Conservation (phyloP, 768 basidiomycete species). For the Lentinula aciculospora region DNA sequence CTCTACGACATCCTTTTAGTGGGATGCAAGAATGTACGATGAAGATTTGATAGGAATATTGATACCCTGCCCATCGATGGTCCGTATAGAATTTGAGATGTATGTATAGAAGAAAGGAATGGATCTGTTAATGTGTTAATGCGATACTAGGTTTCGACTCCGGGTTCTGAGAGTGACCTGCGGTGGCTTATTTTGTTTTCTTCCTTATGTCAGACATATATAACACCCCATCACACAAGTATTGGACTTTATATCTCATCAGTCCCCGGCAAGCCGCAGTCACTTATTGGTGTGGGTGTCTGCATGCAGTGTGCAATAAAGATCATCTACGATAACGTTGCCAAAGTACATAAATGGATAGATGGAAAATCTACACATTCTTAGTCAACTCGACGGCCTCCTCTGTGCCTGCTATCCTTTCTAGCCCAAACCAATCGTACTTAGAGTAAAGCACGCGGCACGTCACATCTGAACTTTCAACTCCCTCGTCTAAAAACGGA, state of each 20-base stretch:
- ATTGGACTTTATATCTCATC: no score
- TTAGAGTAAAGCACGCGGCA: conserved; percentile 78
- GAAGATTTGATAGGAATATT: not conserved
- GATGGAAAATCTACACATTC: conserved; percentile 7
- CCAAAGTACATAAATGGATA: not conserved
- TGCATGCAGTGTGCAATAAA: no score
- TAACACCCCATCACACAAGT: no score
- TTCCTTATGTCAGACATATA: no score
- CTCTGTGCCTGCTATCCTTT: conserved; percentile 72
- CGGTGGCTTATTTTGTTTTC: no score
- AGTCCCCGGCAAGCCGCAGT: no score
- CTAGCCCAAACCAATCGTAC: conserved; percentile 85
- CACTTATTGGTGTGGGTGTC: no score
- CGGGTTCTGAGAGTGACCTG: no score
- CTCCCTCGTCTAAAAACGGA: conserved; percentile 86
- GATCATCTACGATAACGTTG: no score
- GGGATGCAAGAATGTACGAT: not conserved
- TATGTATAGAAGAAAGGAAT: conserved; percentile 1
- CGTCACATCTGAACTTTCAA: conserved; percentile 84
- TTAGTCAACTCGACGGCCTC: conserved; percentile 38
- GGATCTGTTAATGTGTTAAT: not conserved
- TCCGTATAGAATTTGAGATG: not conserved
- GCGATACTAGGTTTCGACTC: no score
- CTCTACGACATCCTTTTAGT: conserved; percentile 71
- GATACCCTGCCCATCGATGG: conserved; percentile 15